Base-by-base conservation (phyloP, 306 rosid species). In the Crotalaria pallida region DNA sequence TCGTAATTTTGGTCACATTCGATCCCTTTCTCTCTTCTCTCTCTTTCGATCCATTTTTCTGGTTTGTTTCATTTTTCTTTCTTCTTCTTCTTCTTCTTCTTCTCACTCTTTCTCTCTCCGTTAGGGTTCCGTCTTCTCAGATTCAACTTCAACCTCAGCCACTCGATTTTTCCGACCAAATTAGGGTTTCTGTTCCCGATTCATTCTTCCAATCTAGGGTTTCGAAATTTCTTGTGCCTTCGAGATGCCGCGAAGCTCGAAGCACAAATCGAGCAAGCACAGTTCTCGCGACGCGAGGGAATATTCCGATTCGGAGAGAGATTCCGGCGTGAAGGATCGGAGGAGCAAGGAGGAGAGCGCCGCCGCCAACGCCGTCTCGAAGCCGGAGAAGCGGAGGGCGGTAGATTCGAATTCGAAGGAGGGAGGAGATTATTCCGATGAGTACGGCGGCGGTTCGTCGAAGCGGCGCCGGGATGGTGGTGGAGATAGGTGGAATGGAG, bases 201-300 rank as follows among this genome's bases (percentile, higher is more conserved):
- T 68, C 75, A 43, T 10, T 31, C 27, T 31, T 52, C 67, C 36
- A 66, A 53, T 44, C 79, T 85, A 81, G 85, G 85, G 85, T 76
- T 83, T 79, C 45, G 3, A 10, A 31, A 4, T 31, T 53, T 36
- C 77, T 36, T 72, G 56, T 1, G 64, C 34, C 24, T 69, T 45
- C 82, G 90, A 41, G 92, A 95, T 95, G 99, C 92, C 97, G 86
- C 86, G 96, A 69, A 87, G 96, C 85, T 89, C 99, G 31, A 85
- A 91, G 88, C 96, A 95, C 56, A 95, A 95, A 85, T 91, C 99
- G 29, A 91, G 91, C 75, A 95, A 92, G 77, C 97, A 89, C 69
- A 91, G 96, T 65, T 88, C 87, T 40, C 85, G 89, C 65, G 97
- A 92, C 74, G 80, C 79, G 58, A 84, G 78, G 79, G 96, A 95